Base-by-base conservation (phyloP, 2,329 filamentous ascomycete genomes). In the Monosporascus sp. region DNA sequence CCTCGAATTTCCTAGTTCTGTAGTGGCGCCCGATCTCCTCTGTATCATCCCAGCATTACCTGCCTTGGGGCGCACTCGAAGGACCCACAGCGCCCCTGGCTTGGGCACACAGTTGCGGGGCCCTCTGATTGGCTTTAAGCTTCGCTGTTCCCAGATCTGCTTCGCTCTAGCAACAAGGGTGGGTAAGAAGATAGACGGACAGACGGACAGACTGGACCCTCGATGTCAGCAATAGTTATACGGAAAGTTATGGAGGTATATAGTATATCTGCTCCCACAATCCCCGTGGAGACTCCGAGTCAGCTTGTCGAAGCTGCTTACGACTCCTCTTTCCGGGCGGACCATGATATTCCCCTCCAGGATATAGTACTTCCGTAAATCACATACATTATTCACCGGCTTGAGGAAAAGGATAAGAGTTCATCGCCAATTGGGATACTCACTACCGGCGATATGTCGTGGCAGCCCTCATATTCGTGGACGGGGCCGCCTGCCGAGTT, bases 401-500 rank as follows among this genome's bases (percentile, higher is more conserved):
- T 47, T 20, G 8, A 43, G 36, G 20, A 31, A 37, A 43, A 43
- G 17, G 22, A 14, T 24, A 41, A 14, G 25, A 25, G 17, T 15
- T 51, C 47, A 24, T 45, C 50, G 50, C 24, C 59, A 45, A 43
- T 31, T 44, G 18, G 18, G 41, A 47, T 18, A 24, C 47, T 20
- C 31, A 18, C 47, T 22, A 50, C 22, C 54, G 56, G 58, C 64
- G 65, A 54, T 67, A 85, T 85, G 81, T 83, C 81, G 56, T 85
- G 62, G 62, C 45, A 51, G 27, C 65, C 65, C 53, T 67, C 65
- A 50, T 69, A 86, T 68, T 71, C 77, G 50, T 80, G 80, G 71
- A 71, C 80, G 60, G 83, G 84, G 52, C 68, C 82, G 46, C 83
- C 84, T 39, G 66, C 77, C 59, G 68, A 66, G 54, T 87, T 85